These are phyloP conservation scores for Termitomyces sp. DNA, from an alignment of 768 basidiomycete species.

Conservation along the genomic window DNA sequence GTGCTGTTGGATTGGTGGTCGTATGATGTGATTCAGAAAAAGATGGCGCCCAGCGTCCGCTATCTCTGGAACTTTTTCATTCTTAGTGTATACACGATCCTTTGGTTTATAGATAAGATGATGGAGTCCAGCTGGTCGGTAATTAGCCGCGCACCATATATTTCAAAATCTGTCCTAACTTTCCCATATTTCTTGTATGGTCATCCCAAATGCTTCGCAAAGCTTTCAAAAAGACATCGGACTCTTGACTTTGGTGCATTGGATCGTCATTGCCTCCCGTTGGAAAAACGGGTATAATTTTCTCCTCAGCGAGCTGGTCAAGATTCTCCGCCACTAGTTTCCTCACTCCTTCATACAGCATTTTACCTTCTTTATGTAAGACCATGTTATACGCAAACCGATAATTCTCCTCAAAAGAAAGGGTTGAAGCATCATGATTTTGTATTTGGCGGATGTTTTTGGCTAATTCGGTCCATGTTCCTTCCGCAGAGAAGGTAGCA, in stretches of 20 bases:
- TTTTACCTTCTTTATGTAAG: constrained; percentile 28
- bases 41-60: constrained; percentile 78
- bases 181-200: constrained; percentile 83
- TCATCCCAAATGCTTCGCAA: constrained; percentile 89
- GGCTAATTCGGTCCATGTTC: constrained; percentile 78
- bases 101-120: constrained; percentile 25
- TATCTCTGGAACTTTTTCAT: constrained; percentile 71
- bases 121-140: not conserved
- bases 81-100: constrained; percentile 86
- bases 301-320: constrained; percentile 64
- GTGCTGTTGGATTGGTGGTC: constrained; percentile 76
- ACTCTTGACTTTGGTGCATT: constrained; percentile 74
- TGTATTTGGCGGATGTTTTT: constrained; percentile 92
- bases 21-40: constrained; percentile 79
- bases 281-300: constrained; percentile 82
- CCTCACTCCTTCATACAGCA: constrained; percentile 82
- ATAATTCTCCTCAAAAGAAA: constrained; percentile 57
- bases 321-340: constrained; percentile 79
- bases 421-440: constrained; percentile 83
- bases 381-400: constrained; percentile 19
- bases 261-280: constrained; percentile 60
- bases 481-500: constrained; percentile 68
- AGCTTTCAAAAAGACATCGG: constrained; percentile 80
- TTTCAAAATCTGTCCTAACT: constrained; percentile 84
- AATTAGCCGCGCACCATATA: constrained; percentile 73